Percentiles rank a stretch among this genome's conserved stretches.
Evolutionary conservation across 345 rosid species (phyloP).

Genomic region (Trapa bicornis): DNA sequence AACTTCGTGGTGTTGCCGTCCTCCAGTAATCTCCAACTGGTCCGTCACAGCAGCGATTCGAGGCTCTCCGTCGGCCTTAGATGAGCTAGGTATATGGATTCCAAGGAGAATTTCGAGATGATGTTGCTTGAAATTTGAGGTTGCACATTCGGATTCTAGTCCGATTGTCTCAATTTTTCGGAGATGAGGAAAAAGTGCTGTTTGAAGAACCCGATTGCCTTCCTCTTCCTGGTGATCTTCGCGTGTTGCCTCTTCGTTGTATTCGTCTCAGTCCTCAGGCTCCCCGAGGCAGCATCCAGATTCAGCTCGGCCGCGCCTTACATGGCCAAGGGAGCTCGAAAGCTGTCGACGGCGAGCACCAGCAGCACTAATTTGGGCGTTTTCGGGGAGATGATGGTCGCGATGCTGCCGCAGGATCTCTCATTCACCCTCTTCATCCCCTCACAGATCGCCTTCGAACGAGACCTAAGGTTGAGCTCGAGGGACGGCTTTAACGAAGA

Average conservation of each 20-base stretch:
- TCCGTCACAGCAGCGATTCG: not conserved
- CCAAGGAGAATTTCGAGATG: not conserved
- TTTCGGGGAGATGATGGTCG: constrained; percentile 69
- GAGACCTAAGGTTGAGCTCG: constrained; percentile 34
- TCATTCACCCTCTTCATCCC: constrained; percentile 73
- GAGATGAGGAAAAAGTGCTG: constrained; percentile 27
- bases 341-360: not conserved
- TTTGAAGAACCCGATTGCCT: constrained; percentile 21
- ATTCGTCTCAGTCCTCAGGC: constrained; percentile 30
- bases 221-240: constrained; percentile 28
- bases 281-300: constrained; percentile 35
- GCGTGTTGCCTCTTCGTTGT: constrained; percentile 32
- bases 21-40: not conserved
- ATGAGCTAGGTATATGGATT: not conserved
- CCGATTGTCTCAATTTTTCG: not conserved
- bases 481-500: constrained; percentile 19
- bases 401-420: constrained; percentile 68
- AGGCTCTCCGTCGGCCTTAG: not conserved
- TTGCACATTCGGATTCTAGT: not conserved
- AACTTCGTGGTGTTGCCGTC: not conserved
- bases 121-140: not conserved
- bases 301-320: constrained; percentile 9
- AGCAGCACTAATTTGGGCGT: constrained; percentile 23
- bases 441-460: constrained; percentile 41
- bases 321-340: not conserved